Percentiles rank a stretch among this genome's conserved stretches.
These are phyloP conservation scores for Roridomyces roridus DNA, from an alignment of 768 basidiomycete species.

Conservation along the genomic window DNA sequence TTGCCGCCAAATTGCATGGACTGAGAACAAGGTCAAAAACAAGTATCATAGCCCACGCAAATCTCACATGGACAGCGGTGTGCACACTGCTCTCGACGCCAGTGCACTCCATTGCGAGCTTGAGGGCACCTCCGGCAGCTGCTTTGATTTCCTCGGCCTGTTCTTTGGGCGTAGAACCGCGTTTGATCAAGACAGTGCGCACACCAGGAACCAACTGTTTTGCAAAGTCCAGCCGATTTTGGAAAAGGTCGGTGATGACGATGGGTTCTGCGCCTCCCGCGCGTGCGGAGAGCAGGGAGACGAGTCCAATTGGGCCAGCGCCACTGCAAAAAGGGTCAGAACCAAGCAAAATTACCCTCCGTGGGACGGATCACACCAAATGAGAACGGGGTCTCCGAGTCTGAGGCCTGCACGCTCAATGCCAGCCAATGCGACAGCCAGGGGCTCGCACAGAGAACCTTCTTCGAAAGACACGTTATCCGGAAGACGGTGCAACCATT, in stretches of 20 bases:
- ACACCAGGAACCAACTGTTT: slow-evolving; percentile 65
- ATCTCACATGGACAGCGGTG: slow-evolving; percentile 62
- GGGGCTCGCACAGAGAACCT: slow-evolving; percentile 70
- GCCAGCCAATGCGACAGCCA: slow-evolving; percentile 71
- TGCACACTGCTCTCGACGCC: slow-evolving; percentile 69
- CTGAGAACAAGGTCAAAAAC: slow-evolving; percentile 34
- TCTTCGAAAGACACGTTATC: slow-evolving; percentile 69
- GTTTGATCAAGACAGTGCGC: slow-evolving; percentile 59
- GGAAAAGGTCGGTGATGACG: slow-evolving; percentile 71
- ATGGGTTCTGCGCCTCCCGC: slow-evolving; percentile 76
- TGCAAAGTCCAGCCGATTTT: slow-evolving; percentile 70
- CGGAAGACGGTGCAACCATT: slow-evolving; percentile 72
- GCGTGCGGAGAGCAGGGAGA: slow-evolving; percentile 65
- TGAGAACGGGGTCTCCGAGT: slow-evolving; percentile 66
- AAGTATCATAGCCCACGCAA: too few species aligned
- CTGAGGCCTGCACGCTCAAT: slow-evolving; percentile 69
- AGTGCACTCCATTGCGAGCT: slow-evolving; percentile 66
- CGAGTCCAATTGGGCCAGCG: slow-evolving; percentile 71
- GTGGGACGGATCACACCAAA: slow-evolving; percentile 50
- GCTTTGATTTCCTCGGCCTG: slow-evolving; percentile 59
- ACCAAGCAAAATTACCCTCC: not conserved
- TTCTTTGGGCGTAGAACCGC: slow-evolving; percentile 51
- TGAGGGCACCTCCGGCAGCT: slow-evolving; percentile 54
- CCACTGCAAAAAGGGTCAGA: slow-evolving; percentile 46
- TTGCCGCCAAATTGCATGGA: slow-evolving; percentile 71